Evolutionary conservation across 768 basidiomycete genomes (phyloP), one percentile per base, ranked within the genome.

Genomic region (Plicaturopsis crispa): DNA sequence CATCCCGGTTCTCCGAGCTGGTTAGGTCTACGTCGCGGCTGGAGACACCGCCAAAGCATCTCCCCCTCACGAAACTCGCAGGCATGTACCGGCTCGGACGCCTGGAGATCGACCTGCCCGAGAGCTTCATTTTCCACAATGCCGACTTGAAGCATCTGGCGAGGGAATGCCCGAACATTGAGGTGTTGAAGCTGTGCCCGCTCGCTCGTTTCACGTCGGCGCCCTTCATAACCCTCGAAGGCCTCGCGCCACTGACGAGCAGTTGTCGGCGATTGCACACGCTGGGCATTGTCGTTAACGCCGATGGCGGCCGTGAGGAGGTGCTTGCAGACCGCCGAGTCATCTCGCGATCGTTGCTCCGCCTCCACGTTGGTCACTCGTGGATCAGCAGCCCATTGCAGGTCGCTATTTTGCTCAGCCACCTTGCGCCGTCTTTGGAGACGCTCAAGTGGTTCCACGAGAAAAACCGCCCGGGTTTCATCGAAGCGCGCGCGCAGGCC

Each of bases 1-100:
- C 80, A 17, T 77, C 76, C n/a, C 75, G 85, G 39, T 93, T 87
- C 65, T 71, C 73, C 4, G 87, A 92, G 45, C 72, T 93, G 33
- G 75, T 84, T 35, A 79, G 87, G 39, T 83, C 86, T 6, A 80
- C 84, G 4, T 69, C 78, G 21, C 69, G 80, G 44, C 75, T 68
- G 14, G 83, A 83, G 44, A 68, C 74, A 17, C 69, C 79, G 10
- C 66, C 72, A 33, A 69, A 67, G 21, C 72, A 72, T 40, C 72
- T 88, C 18, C 71, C 80, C 13, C 67, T 88, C 37, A 72, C 78
- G 45, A 60, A 72, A 41, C 56, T 88, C 18, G 60, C 63, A 14
- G 61, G 61, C 30, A 66, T 88, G 21, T 72, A 74, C 17, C 57
- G 55, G 30, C 66, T 88, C 40, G 51, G 62, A 21, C 73, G 77